phyloP scores from a whole-genome alignment of 176 grass and related monocot species.

The Leersia perrieri region DNA sequence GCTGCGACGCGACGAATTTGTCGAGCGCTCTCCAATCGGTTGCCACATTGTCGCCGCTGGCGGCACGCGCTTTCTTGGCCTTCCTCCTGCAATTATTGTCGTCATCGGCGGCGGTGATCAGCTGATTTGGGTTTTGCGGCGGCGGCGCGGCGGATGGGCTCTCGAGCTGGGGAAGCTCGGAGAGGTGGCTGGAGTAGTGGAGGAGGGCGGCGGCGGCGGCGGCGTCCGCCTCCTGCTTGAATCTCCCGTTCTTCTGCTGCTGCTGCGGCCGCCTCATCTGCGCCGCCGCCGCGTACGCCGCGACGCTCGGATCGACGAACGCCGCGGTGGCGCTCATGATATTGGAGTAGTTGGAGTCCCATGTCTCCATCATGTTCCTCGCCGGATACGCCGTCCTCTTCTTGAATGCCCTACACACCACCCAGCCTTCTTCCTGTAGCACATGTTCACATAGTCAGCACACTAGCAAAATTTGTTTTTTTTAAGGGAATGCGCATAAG shows the following conservation, averaged over 20 bases:
- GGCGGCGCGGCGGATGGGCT: conserved; percentile 54
- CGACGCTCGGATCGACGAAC: conserved; percentile 33
- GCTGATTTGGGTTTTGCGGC: background rate
- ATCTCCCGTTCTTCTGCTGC: conserved; percentile 22
- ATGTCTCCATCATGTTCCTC: conserved; percentile 53
- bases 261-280: conserved; percentile 46
- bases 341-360: conserved; percentile 54
- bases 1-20: conserved; percentile 79
- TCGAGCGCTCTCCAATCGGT: conserved; percentile 76
- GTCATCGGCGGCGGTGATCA: conserved; percentile 19
- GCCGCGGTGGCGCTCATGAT: conserved; percentile 4
- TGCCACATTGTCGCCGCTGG: conserved; percentile 13
- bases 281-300: conserved; percentile 34
- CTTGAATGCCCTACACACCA: conserved; percentile 95
- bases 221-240: conserved; percentile 58
- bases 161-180: conserved; percentile 68
- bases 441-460: background rate
- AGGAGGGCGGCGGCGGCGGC: conserved; percentile 38
- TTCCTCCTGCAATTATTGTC: conserved; percentile 6
- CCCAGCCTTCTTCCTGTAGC: conserved; percentile 94
- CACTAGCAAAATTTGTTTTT: background rate
- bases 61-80: conserved; percentile 23
- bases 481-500: too few species aligned
- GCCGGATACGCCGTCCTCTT: conserved; percentile 60
- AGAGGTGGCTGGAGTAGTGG: conserved; percentile 50